A percentile compares a stretch with the other conserved stretches of the same genome.
Evolutionary conservation across 2,329 filamentous ascomycete genomes (phyloP).

Genomic region (Exophiala dermatitidis): DNA sequence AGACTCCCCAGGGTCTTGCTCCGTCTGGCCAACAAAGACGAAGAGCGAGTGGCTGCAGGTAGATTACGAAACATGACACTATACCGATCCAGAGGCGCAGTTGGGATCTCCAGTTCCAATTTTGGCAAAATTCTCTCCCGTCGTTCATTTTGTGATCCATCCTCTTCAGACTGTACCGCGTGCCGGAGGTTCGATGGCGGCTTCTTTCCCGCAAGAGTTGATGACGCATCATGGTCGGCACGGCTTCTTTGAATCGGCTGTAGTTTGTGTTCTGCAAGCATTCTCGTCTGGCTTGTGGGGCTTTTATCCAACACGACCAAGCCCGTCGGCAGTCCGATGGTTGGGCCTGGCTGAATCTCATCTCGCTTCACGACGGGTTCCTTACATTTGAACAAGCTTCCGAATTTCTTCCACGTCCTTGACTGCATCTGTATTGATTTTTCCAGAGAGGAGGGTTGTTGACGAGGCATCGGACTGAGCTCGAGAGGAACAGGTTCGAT

Average conservation of each 20-base stretch:
- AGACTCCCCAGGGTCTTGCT: conserved; percentile 23
- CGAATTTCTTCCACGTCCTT: conserved; percentile 44
- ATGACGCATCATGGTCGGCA: conserved; percentile 1
- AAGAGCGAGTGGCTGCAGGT: conserved; percentile 17
- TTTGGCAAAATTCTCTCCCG: conserved; percentile 8
- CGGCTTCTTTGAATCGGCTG: conserved; percentile 5
- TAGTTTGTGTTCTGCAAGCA: conserved; percentile 8
- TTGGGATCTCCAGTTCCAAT: conserved; percentile 20
- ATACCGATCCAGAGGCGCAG: conserved; percentile 11
- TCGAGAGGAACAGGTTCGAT: conserved; percentile 3
- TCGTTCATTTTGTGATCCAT: too few relatives aligned
- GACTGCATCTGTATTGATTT: conserved; percentile 17
- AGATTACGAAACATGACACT: conserved; percentile 19
- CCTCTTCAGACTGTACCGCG: too few relatives aligned
- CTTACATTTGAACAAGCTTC: conserved; percentile 38
- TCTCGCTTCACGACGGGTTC: conserved; percentile 10
- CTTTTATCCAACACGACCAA: conserved; percentile 19
- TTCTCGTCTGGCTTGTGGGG: conserved; percentile 1
- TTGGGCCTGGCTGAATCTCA: conserved; percentile 12
- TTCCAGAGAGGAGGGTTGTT: conserved; percentile 5
- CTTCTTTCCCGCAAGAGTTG: conserved; percentile 8
- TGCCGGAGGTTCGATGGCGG: not conserved
- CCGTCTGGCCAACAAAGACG: conserved; percentile 22
- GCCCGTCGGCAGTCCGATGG: conserved; percentile 17
- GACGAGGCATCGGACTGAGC: not conserved